Percentiles rank a stretch among this genome's conserved stretches.
Evolutionary conservation across 352 stramenopile species (phyloP).

Genomic region (Globisporangium ultimum): DNA sequence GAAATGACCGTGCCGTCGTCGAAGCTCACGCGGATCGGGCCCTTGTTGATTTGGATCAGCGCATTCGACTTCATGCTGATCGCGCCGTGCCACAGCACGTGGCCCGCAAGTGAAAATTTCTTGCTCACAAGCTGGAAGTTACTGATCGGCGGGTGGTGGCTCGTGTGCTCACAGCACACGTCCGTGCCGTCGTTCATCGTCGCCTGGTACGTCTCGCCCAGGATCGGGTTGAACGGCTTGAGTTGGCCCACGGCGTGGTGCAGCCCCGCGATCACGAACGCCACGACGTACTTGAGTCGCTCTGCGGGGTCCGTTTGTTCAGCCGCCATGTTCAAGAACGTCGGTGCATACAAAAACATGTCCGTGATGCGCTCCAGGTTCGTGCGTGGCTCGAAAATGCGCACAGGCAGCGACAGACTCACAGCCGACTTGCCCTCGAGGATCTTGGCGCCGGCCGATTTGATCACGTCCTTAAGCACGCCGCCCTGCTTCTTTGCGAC

Average conservation of each 20-base stretch:
- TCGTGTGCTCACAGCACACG: slow-evolving; percentile 82
- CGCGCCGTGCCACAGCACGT: slow-evolving; percentile 69
- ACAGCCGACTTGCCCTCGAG: slow-evolving; percentile 69
- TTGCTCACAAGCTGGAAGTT: slow-evolving; percentile 77
- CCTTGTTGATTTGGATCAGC: slow-evolving; percentile 75
- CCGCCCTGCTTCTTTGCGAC: slow-evolving; percentile 82
- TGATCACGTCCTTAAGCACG: slow-evolving; percentile 85
- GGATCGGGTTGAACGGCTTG: slow-evolving; percentile 85
- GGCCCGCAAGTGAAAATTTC: slow-evolving; percentile 69
- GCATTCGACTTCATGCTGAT: slow-evolving; percentile 87
- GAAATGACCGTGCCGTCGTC: slow-evolving; percentile 60
- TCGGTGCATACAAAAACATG: slow-evolving; percentile 78
- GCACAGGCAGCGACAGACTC: slow-evolving; percentile 80
- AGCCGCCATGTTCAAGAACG: slow-evolving; percentile 60
- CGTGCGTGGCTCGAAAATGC: slow-evolving; percentile 82
- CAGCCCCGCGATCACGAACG: slow-evolving; percentile 70
- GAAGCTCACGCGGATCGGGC: slow-evolving; percentile 70
- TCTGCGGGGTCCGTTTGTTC: slow-evolving; percentile 63
- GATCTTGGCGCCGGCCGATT: slow-evolving; percentile 64
- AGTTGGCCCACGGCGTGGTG: slow-evolving; percentile 79
- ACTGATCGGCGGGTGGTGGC: slow-evolving; percentile 82
- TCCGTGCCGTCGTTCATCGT: slow-evolving; percentile 75
- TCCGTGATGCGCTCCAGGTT: slow-evolving; percentile 80
- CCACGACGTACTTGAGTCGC: slow-evolving; percentile 79
- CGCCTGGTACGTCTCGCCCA: slow-evolving; percentile 78